Evolutionary conservation across 495 filamentous ascomycete species (phyloP), one percentile per base, ranked within the genome.

Genomic region (Penicillium taxi): DNA sequence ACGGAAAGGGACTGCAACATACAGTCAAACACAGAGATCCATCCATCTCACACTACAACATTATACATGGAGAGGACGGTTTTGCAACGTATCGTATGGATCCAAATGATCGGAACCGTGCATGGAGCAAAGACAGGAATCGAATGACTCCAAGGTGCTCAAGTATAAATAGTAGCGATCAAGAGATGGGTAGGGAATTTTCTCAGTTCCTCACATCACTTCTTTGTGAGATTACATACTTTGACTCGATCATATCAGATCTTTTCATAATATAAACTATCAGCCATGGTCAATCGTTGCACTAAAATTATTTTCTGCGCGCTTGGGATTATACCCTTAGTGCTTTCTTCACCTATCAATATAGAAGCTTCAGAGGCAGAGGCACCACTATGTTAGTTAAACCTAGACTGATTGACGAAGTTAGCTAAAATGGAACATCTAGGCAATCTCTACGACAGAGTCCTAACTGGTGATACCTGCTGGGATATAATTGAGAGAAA

Each of bases 381-480:
- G 2, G 3, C 5, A 5, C 6, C n/a, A n/a, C 2, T 16, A 11
- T 4, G 23, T 23, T 17, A 2, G 20, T 13, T 35, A 35, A 9
- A 12, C 20, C 0, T 9, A 9, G 4, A 25, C 5, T 14, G 13
- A 28, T 28, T 12, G 5, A 4, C 11, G 26, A 28, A 21, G 18
- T 9, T 20, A 22, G 15, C 9, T 1, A 2, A 12, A 24, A 30
- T 13, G 2, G 13, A 24, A 36, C 1, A n/a, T 12, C 11, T 7
- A 56, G 53, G 53, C 37, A 48, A 29, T 25, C 20, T 42, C 6
- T 42, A 32, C 12, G 48, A 53, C 33, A 39, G 29, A 5, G 37
- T 56, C 1, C 39, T 37, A 14, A 4, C n/a, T 8, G 53, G 53
- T 9, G 53, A 56, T 33, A 56, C 53, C 14, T 56, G 53, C 39